Evolutionary conservation across 306 rosid species (phyloP).

Genomic region (Pueraria montana): DNA sequence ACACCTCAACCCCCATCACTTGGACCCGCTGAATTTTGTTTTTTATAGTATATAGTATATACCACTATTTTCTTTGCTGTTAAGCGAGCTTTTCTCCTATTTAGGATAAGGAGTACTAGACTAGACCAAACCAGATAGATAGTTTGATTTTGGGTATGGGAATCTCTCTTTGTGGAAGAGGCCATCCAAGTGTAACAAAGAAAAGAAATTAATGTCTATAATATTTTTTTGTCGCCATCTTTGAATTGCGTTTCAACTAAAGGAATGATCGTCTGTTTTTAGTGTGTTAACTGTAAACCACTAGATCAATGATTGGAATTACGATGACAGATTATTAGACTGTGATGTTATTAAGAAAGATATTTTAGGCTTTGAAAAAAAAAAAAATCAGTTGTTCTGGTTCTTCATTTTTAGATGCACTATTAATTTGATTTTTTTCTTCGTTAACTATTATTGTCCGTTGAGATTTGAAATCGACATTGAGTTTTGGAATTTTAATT

Average conservation of each 20-base stretch:
- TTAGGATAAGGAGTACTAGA: neutral
- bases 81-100: neutral
- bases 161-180: neutral
- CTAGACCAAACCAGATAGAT: neutral
- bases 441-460: too few relatives aligned
- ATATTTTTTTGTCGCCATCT: neutral
- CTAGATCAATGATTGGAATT: neutral
- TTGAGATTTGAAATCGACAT: too few relatives aligned
- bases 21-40: constrained; percentile 64
- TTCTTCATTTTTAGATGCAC: too few relatives aligned
- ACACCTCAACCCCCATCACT: constrained; percentile 71
- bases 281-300: neutral
- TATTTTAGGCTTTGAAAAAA: neutral
- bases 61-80: neutral
- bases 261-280: neutral
- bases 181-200: neutral
- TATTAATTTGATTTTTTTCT: too few relatives aligned
- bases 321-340: too few relatives aligned
- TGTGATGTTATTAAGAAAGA: too few relatives aligned
- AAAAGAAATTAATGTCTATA: neutral
- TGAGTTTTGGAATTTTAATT: too few relatives aligned
- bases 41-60: neutral
- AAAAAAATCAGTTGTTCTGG: neutral
- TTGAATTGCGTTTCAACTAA: neutral
- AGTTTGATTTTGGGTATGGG: neutral